Conservation (phyloP, 345 rosid species). For the Barbarea vulgaris region DNA sequence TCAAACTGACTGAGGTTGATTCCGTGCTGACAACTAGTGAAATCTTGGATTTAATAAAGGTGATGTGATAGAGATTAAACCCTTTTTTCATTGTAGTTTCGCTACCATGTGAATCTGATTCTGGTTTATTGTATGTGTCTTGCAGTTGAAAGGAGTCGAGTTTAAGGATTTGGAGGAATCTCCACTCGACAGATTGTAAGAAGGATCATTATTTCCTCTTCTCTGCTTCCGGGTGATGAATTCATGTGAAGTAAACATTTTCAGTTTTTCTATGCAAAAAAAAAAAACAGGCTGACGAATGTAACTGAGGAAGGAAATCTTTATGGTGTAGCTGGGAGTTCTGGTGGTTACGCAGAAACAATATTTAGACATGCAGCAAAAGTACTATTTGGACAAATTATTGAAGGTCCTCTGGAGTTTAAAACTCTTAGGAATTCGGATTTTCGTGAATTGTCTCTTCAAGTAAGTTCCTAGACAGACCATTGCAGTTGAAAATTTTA, state of each 20-base stretch:
- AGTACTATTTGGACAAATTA: conserved; percentile 64
- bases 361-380: conserved; percentile 73
- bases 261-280: neutral
- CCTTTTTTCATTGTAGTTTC: neutral
- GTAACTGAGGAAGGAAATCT: conserved; percentile 72
- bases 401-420: conserved; percentile 63
- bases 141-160: conserved; percentile 77
- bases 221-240: neutral
- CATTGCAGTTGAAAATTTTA: neutral
- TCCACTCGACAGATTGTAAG: conserved; percentile 76
- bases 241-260: conserved; percentile 17
- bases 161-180: conserved; percentile 71
- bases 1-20: conserved; percentile 72
- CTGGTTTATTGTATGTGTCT: conserved; percentile 12
- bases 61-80: conserved; percentile 32
- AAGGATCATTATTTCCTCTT: neutral
- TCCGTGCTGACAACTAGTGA: conserved; percentile 95
- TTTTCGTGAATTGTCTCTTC: conserved; percentile 76
- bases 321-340: conserved; percentile 87
- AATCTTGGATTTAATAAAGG: conserved; percentile 85
- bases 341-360: conserved; percentile 94
- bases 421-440: conserved; percentile 78
- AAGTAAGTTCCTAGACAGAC: conserved; percentile 55
- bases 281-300: conserved; percentile 65
- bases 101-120: neutral